A percentile compares a stretch with the other conserved stretches of the same genome.
Evolutionary conservation across 768 basidiomycete genomes (phyloP).

Genomic region (Hericium alpestre): DNA sequence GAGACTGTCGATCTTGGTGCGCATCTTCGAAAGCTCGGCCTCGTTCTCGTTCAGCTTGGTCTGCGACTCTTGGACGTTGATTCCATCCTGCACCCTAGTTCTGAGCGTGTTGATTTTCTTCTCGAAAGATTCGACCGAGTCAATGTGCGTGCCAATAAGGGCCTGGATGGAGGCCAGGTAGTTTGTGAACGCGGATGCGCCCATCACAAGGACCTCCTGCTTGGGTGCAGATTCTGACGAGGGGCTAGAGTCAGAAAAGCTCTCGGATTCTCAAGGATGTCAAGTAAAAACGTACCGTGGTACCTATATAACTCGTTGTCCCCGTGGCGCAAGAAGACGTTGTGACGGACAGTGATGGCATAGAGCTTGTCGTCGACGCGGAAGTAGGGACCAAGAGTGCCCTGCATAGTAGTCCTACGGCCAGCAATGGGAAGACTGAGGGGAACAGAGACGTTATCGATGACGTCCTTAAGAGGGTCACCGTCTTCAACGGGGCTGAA

Average conservation of each 20-base stretch:
- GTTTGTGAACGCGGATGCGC: slow-evolving; percentile 15
- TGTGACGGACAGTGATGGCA: slow-evolving; percentile 25
- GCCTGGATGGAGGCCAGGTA: slow-evolving; percentile 18
- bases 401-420: slow-evolving; percentile 22
- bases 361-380: slow-evolving; percentile 21
- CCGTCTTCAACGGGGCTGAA: slow-evolving; percentile 13
- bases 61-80: slow-evolving; percentile 12
- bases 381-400: slow-evolving; percentile 30
- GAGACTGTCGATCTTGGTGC: slow-evolving; percentile 13
- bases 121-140: slow-evolving; percentile 12
- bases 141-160: slow-evolving; percentile 14
- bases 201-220: slow-evolving; percentile 21
- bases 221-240: slow-evolving; percentile 11
- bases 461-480: slow-evolving; percentile 23
- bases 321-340: slow-evolving; percentile 9
- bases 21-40: slow-evolving; percentile 13
- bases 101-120: slow-evolving; percentile 8
- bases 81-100: slow-evolving; percentile 9
- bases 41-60: slow-evolving; percentile 10
- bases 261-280: slow-evolving; percentile 2
- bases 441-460: slow-evolving; percentile 25
- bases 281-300: slow-evolving; percentile 6
- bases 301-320: slow-evolving; percentile 4
- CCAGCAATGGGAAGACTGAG: slow-evolving; percentile 29
- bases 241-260: slow-evolving; percentile 12